Conservation (phyloP, 768 basidiomycete species). For the Lepiota brunneoincarnata region DNA sequence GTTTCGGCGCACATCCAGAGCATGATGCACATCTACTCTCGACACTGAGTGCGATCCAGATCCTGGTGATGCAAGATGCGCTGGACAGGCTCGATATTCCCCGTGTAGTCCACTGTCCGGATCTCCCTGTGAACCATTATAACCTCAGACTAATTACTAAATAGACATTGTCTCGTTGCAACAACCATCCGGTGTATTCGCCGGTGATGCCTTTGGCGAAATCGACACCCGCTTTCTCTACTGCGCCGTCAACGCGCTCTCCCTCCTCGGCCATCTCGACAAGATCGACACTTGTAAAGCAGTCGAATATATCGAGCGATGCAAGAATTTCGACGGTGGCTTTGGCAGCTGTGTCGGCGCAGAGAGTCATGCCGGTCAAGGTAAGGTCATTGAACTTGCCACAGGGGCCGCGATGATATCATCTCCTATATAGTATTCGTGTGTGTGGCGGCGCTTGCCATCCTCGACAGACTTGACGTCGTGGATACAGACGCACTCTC, state of each 20-base stretch:
- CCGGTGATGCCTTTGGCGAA: conserved; percentile 92
- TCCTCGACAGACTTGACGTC: conserved; percentile 78
- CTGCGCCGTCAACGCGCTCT: conserved; percentile 80
- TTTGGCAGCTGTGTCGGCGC: conserved; percentile 84
- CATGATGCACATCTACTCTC: conserved; percentile 90
- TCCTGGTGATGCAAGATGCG: conserved; percentile 82
- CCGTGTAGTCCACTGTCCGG: conserved; percentile 72
- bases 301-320: conserved; percentile 67
- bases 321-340: conserved; percentile 94
- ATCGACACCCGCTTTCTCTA: conserved; percentile 89
- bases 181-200: conserved; percentile 82
- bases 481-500: conserved; percentile 78
- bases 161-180: conserved; percentile 84
- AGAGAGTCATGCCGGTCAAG: conserved; percentile 92
- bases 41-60: conserved; percentile 91
- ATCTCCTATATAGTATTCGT: too few species aligned
- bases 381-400: too few species aligned
- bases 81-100: conserved; percentile 67
- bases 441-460: conserved; percentile 83
- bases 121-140: background rate
- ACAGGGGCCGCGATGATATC: too few species aligned
- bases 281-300: conserved; percentile 67
- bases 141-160: background rate
- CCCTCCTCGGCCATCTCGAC: conserved; percentile 74
- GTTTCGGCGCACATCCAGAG: conserved; percentile 86